Conservation (phyloP, 83 land plant genomes). For the Picea abies region DNA sequence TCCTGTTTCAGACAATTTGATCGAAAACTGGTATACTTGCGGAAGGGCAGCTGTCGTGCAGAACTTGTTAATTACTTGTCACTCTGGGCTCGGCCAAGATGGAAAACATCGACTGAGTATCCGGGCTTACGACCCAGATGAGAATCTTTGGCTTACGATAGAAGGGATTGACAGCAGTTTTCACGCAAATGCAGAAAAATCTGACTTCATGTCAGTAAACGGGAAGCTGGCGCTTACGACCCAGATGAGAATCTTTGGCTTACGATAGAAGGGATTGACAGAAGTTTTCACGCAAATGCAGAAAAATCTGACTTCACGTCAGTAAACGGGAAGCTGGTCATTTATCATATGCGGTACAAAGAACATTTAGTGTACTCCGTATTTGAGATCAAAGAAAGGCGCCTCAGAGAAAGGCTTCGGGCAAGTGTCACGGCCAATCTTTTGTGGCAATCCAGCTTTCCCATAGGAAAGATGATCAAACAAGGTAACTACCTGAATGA, state of each 20-base stretch:
- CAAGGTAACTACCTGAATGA: no score
- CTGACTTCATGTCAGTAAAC: background rate
- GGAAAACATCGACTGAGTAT: background rate
- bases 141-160: background rate
- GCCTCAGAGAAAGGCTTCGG: no score
- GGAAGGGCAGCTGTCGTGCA: background rate
- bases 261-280: background rate
- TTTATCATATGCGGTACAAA: background rate
- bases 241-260: background rate
- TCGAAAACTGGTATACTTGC: background rate
- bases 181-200: background rate
- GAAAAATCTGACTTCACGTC: background rate
- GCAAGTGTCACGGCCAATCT: no score
- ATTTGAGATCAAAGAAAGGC: background rate
- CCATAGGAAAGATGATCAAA: no score
- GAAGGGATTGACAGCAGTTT: background rate
- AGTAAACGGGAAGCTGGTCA: background rate
- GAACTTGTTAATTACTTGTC: background rate
- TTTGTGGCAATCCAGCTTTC: no score
- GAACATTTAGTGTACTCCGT: background rate
- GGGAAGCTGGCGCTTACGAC: background rate
- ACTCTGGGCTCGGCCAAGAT: background rate
- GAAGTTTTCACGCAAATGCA: background rate
- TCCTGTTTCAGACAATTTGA: background rate
- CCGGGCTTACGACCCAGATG: background rate